Evolutionary conservation across 2,329 filamentous ascomycete species (phyloP).

Genomic region (Coniochaeta sp.): DNA sequence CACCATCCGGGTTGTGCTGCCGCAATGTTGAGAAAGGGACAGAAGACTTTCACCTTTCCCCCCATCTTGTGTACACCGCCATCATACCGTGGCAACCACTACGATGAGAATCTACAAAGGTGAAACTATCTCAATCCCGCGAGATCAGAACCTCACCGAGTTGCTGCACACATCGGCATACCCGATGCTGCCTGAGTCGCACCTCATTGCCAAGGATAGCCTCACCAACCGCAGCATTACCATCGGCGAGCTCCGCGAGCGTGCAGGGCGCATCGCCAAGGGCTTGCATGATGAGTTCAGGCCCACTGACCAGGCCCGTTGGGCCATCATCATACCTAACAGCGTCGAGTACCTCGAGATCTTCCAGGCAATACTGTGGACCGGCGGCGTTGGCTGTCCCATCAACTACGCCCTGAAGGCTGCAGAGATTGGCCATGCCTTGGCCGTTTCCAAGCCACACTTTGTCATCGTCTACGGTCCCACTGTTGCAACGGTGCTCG

Average conservation of each 20-base stretch:
- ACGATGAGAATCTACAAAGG: conserved; percentile 26
- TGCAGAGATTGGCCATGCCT: conserved; percentile 30
- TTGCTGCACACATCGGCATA: conserved; percentile 30
- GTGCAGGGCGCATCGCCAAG: conserved; percentile 31
- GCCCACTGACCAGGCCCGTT: conserved; percentile 27
- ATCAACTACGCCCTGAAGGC: conserved; percentile 31
- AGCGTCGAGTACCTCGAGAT: conserved; percentile 35
- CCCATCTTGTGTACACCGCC: neutral
- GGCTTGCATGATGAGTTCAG: conserved; percentile 24
- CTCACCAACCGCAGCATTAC: conserved; percentile 37
- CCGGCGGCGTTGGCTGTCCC: conserved; percentile 29
- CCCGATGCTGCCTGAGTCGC: conserved; percentile 27
- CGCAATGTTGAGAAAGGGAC: neutral
- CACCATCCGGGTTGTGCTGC: neutral
- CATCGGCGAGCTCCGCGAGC: conserved; percentile 31
- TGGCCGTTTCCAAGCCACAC: conserved; percentile 32
- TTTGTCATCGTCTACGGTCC: conserved; percentile 31
- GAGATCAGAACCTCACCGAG: conserved; percentile 33
- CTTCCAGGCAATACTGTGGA: conserved; percentile 33
- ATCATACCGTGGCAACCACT: neutral
- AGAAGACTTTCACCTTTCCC: neutral
- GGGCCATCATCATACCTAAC: conserved; percentile 36
- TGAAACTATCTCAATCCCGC: conserved; percentile 24
- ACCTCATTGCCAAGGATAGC: conserved; percentile 33
- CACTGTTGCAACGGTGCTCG: conserved; percentile 17